Evolutionary conservation across 2,329 filamentous ascomycete species (phyloP).

Genomic region (Basipetospora chlamydospora): DNA sequence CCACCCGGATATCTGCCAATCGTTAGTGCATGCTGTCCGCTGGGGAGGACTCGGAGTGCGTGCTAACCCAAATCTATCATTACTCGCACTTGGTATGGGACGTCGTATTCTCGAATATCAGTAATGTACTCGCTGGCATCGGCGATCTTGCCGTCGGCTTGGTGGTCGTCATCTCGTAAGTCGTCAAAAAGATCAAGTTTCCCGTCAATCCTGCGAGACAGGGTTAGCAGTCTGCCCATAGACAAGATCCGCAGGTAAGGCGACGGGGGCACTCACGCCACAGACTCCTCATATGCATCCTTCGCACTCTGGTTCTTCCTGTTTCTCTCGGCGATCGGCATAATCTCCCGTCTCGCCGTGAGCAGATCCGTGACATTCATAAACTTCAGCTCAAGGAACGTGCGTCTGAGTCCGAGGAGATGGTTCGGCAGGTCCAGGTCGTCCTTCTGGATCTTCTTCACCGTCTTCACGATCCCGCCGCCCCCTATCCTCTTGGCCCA

Average conservation of each 20-base stretch:
- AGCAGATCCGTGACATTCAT: constrained; percentile 77
- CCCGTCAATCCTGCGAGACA: constrained; percentile 26
- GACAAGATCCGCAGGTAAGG: background rate
- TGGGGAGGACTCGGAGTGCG: too few relatives aligned
- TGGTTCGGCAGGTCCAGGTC: constrained; percentile 94
- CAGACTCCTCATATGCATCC: constrained; percentile 96
- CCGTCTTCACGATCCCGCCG: constrained; percentile 67
- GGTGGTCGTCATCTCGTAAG: constrained; percentile 63
- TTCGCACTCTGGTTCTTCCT: constrained; percentile 92
- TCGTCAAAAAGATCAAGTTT: constrained; percentile 95
- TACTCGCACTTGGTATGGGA: constrained; percentile 97
- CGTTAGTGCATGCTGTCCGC: constrained; percentile 11
- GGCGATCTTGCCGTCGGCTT: constrained; percentile 57
- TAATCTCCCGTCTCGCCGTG: constrained; percentile 67
- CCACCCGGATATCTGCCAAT: constrained; percentile 69
- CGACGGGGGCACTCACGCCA: constrained; percentile 47
- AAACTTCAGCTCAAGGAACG: constrained; percentile 77
- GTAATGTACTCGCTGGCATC: constrained; percentile 96
- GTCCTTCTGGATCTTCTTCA: constrained; percentile 75
- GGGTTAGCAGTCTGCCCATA: background rate
- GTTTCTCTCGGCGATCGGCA: constrained; percentile 90
- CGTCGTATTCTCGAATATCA: constrained; percentile 98
- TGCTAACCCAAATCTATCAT: constrained; percentile 74
- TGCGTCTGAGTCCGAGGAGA: constrained; percentile 75
- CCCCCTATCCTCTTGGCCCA: constrained; percentile 69